Evolutionary conservation across 2,329 filamentous ascomycete species (phyloP).

Genomic region (Sarocladium oryzae): DNA sequence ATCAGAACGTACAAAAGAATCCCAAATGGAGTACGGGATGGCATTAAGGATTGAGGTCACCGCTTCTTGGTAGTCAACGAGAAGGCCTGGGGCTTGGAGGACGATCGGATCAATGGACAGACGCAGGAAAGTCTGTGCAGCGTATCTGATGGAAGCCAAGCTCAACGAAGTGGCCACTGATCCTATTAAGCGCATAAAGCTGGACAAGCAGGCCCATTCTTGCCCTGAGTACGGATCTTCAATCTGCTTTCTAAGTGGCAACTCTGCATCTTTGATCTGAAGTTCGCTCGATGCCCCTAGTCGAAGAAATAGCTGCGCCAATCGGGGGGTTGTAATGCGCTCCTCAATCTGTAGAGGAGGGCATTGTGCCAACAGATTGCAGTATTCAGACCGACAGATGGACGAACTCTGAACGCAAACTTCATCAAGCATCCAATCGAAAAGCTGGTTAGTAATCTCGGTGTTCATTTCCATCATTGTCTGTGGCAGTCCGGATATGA

Average conservation of each 20-base stretch:
- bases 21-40: conserved; percentile 32
- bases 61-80: conserved; percentile 33
- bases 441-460: conserved; percentile 54
- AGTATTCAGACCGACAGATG: conserved; percentile 54
- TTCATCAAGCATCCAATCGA: conserved; percentile 60
- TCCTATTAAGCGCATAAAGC: conserved; percentile 37
- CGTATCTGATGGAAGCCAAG: conserved; percentile 30
- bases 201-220: conserved; percentile 39
- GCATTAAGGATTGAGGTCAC: conserved; percentile 35
- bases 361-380: conserved; percentile 43
- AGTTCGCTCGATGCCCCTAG: conserved; percentile 51
- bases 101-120: conserved; percentile 49
- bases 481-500: conserved; percentile 56
- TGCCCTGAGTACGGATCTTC: conserved; percentile 27
- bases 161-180: conserved; percentile 24
- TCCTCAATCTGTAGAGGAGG: conserved; percentile 33
- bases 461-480: conserved; percentile 32
- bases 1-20: conserved; percentile 33
- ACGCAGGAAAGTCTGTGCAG: conserved; percentile 42
- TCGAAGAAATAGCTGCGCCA: conserved; percentile 48
- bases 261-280: conserved; percentile 19
- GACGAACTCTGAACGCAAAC: conserved; percentile 48
- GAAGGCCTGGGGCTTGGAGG: conserved; percentile 34
- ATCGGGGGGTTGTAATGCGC: conserved; percentile 36
- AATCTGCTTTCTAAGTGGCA: conserved; percentile 16